phyloP scores from a whole-genome alignment of 257 asterid species.

The Solanum bulbocastanum region DNA sequence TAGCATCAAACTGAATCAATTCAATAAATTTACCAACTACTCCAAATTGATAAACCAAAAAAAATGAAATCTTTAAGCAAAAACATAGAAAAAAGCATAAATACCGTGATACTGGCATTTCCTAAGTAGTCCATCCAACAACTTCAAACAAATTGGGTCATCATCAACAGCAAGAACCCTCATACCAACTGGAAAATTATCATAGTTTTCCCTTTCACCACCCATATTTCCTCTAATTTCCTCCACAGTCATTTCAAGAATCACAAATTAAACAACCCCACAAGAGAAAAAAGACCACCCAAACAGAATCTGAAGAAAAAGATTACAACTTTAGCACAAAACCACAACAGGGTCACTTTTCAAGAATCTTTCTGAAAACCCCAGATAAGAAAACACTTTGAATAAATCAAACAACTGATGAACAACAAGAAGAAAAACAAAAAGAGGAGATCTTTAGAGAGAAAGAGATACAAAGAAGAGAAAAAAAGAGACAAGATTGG shows the following conservation, averaged over 20 bases:
- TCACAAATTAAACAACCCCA: conserved; percentile 10
- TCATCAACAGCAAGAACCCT: conserved; percentile 93
- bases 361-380: conserved; percentile 4
- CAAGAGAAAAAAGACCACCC: neutral
- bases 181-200: conserved; percentile 64
- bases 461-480: neutral
- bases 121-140: conserved; percentile 58
- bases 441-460: neutral
- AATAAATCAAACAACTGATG: conserved; percentile 1
- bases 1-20: neutral
- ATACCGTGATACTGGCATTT: conserved; percentile 79
- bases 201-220: conserved; percentile 30
- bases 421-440: neutral
- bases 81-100: neutral
- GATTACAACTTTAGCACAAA: conserved; percentile 8
- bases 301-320: neutral
- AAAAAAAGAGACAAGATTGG: conserved; percentile 7
- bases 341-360: conserved; percentile 15
- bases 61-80: neutral
- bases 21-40: neutral
- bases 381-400: conserved; percentile 13
- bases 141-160: conserved; percentile 63
- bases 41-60: neutral
- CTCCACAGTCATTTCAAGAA: conserved; percentile 46
- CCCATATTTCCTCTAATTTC: conserved; percentile 27